A percentile compares a stretch with the other conserved stretches of the same genome.
Conservation (phyloP, 768 basidiomycete species). For the Stropharia rugosoannulata region DNA sequence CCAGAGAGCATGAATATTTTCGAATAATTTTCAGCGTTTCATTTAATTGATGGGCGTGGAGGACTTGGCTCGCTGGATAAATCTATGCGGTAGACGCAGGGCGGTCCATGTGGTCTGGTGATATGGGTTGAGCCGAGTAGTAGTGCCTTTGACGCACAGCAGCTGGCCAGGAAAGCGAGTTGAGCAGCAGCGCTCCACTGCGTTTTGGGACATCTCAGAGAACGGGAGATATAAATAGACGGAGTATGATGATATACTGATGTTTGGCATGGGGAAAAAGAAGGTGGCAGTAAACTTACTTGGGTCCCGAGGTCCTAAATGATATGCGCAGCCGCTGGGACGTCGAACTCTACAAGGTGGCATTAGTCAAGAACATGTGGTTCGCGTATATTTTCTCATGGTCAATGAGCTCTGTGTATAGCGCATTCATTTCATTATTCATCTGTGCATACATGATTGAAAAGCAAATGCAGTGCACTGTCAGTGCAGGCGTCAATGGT, state of each 20-base stretch:
- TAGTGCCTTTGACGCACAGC: too few species aligned
- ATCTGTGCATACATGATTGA: too few species aligned
- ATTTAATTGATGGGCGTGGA: too few species aligned
- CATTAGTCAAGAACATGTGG: not conserved
- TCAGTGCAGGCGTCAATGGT: not conserved
- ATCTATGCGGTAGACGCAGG: too few species aligned
- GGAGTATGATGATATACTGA: not conserved
- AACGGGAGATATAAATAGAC: not conserved
- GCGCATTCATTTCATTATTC: too few species aligned
- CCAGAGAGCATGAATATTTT: too few species aligned
- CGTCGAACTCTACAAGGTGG: not conserved
- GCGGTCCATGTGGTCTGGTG: too few species aligned
- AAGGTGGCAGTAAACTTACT: slow-evolving; percentile 3
- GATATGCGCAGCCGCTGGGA: slow-evolving; percentile 2
- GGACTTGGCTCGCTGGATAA: too few species aligned
- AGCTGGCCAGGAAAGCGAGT: not conserved
- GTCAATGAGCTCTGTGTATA: too few species aligned
- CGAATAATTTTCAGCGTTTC: too few species aligned
- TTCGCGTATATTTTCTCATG: not conserved
- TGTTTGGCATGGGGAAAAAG: not conserved
- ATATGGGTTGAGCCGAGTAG: too few species aligned
- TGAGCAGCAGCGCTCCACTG: not conserved
- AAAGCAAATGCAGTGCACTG: not conserved
- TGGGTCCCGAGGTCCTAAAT: slow-evolving; percentile 1
- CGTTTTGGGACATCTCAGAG: not conserved